These are phyloP conservation scores for Ilex aquifolium DNA, from an alignment of 257 asterid genomes.

Conservation along the genomic window DNA sequence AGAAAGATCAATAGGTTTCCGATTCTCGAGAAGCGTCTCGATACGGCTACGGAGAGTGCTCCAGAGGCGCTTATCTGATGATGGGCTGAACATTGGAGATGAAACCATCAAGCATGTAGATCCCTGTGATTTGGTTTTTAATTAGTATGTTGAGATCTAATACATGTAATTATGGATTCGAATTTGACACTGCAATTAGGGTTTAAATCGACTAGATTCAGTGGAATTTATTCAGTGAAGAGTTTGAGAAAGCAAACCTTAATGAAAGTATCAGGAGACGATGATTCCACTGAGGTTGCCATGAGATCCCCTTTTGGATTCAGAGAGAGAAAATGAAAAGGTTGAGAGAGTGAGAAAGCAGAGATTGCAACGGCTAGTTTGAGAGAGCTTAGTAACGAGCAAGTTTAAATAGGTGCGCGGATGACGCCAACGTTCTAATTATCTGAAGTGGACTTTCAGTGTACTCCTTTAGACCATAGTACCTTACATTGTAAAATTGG, in stretches of 20 bases:
- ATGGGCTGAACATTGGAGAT: slow-evolving; percentile 53
- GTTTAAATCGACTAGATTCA: background rate
- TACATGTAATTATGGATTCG: background rate
- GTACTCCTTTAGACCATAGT: too few relatives aligned
- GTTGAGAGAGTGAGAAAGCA: slow-evolving; percentile 13
- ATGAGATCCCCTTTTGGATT: slow-evolving; percentile 41
- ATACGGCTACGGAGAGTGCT: slow-evolving; percentile 63
- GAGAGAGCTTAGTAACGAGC: slow-evolving; percentile 4
- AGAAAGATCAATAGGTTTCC: slow-evolving; percentile 27
- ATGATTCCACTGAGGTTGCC: slow-evolving; percentile 63
- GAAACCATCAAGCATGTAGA: slow-evolving; percentile 32
- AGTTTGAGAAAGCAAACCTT: slow-evolving; percentile 37
- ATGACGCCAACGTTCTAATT: slow-evolving; percentile 43
- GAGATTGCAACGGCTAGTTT: slow-evolving; percentile 71
- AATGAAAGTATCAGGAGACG: slow-evolving; percentile 48
- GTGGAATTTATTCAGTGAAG: slow-evolving; percentile 16
- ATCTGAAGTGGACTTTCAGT: too few relatives aligned
- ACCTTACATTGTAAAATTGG: too few relatives aligned
- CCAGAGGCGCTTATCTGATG: slow-evolving; percentile 81
- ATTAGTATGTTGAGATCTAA: background rate
- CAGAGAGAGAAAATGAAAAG: slow-evolving; percentile 16
- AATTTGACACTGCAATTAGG: background rate
- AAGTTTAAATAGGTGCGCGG: slow-evolving; percentile 17
- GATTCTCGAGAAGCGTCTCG: slow-evolving; percentile 58
- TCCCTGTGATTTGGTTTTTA: slow-evolving; percentile 30